These are phyloP conservation scores for Pythium phragmiticola DNA, from an alignment of 352 stramenopile genomes.

Conservation along the genomic window DNA sequence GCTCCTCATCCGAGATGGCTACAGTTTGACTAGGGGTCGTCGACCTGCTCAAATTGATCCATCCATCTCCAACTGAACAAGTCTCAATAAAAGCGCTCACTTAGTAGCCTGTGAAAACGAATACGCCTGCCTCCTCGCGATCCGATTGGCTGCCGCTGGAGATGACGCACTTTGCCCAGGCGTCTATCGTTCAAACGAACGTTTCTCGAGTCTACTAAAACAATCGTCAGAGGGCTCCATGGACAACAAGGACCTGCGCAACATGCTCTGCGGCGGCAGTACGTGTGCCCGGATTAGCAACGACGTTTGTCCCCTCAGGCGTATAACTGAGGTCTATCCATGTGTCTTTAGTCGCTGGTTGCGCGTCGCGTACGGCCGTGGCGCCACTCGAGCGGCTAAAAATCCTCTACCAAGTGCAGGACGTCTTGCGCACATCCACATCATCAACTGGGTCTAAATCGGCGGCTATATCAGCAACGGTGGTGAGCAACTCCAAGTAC, in stretches of 20 bases:
- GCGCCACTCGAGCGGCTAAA: conserved; percentile 76
- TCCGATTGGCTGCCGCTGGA: conserved; percentile 10
- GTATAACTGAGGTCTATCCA: background rate
- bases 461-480: no score
- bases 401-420: conserved; percentile 80
- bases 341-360: conserved; percentile 51
- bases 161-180: conserved; percentile 6
- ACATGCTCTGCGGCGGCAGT: conserved; percentile 76
- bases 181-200: background rate
- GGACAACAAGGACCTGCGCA: conserved; percentile 53
- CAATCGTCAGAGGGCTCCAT: conserved; percentile 11
- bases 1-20: background rate
- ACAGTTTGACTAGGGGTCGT: background rate
- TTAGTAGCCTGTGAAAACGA: background rate
- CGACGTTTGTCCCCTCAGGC: background rate
- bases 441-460: background rate
- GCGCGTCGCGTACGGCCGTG: conserved; percentile 63
- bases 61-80: background rate
- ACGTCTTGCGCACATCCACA: conserved; percentile 29
- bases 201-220: background rate
- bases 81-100: background rate
- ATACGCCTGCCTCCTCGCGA: background rate
- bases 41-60: background rate
- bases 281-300: conserved; percentile 19
- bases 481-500: conserved; percentile 39